Evolutionary conservation across 2,329 filamentous ascomycete species (phyloP), one percentile per base, ranked within the genome.

Genomic region (Tolypocladium endophyticum): DNA sequence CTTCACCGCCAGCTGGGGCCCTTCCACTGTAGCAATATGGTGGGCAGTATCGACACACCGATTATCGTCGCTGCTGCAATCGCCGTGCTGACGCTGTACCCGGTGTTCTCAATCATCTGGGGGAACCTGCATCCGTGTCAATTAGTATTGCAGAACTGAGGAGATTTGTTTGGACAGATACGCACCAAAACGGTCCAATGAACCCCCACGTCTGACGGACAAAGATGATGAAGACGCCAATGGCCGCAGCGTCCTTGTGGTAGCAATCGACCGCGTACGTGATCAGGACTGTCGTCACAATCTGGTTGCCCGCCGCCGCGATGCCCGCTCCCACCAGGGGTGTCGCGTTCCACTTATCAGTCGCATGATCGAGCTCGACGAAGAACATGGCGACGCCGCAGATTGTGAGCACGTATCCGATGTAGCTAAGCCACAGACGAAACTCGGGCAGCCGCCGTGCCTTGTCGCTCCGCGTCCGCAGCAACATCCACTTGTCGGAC

Each of bases 241-340:
- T 76, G 58, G 78, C 77, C 1, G 78, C 78, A 0, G 81, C 75
- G 47, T 82, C 76, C 35, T 80, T 73, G 2, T 72, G 75, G 61
- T 83, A 78, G 64, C 80, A 82, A 63, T 86, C 84, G 1, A 87
- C 79, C 0, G 82, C 79, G 66, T 85, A 86, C 0, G 84, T 85
- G 30, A 84, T 79, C 52, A 84, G 66, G 2, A 85, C 79, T 0
- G 84, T 86, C 0, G 83, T 86, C 20, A 85, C 76, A 50, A 87
- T 79, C 68, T 86, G 83, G 61, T 84, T 85, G 0, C 84, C 83
- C 6, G 76, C 79, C 0, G 77, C 78, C 0, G 74, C 75, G 61
- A 81, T 77, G 2, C 76, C 82, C 7, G 75, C 76, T 5, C 83
- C 82, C 20, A 85, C 66, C 18, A 83, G 72, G 0, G 83, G 83